phyloP scores from a whole-genome alignment of 139 green algal genomes.

The Tetraselmis chui region DNA sequence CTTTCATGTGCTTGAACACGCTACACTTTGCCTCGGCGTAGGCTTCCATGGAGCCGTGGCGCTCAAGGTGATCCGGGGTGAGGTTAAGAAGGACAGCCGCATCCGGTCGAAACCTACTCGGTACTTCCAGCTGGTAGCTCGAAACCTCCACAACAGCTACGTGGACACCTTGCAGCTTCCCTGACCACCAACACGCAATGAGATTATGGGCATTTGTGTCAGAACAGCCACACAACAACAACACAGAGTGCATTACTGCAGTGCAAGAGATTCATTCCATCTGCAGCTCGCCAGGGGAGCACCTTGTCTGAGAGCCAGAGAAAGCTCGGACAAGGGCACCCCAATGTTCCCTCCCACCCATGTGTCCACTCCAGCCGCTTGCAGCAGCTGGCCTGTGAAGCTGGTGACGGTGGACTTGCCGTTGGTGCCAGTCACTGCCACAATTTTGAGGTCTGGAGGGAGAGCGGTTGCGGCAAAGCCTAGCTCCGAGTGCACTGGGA shows the following conservation, averaged over 20 bases:
- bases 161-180: background rate
- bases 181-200: background rate
- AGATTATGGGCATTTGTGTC: no score
- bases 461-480: background rate
- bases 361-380: constrained; percentile 8
- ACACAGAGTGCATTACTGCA: background rate
- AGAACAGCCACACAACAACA: no score
- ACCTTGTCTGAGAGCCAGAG: background rate
- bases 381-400: constrained; percentile 31
- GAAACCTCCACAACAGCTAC: constrained; percentile 36
- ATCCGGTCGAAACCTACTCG: constrained; percentile 1
- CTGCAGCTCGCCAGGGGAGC: no score
- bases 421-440: constrained; percentile 43
- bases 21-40: constrained; percentile 32
- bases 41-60: constrained; percentile 30
- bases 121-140: constrained; percentile 41
- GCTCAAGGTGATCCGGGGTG: constrained; percentile 41
- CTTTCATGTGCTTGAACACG: constrained; percentile 24
- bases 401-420: constrained; percentile 44
- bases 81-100: constrained; percentile 36
- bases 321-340: constrained; percentile 20
- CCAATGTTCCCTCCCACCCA: constrained; percentile 38
- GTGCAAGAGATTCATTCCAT: no score
- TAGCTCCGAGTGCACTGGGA: background rate
- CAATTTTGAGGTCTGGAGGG: background rate